Percentiles rank a stretch among this genome's conserved stretches.
Evolutionary conservation across 2,329 filamentous ascomycete species (phyloP).

Genomic region (Colletotrichum limetticola): DNA sequence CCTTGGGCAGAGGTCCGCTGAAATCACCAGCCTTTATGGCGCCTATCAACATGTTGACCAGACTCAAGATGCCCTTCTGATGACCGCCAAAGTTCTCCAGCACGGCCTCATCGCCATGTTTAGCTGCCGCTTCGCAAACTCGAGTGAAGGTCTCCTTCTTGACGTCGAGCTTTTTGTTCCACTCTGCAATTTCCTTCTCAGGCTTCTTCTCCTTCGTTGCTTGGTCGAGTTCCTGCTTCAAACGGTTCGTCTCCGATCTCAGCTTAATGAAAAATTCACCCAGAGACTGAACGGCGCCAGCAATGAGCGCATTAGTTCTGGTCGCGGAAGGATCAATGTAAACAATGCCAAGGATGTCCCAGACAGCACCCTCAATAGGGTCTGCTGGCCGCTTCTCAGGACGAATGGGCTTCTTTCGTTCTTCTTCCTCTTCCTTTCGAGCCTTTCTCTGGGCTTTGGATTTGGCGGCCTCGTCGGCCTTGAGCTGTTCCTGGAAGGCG

Average conservation of each 20-base stretch:
- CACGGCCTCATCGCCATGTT: slow-evolving; percentile 65
- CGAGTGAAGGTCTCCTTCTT: slow-evolving; percentile 61
- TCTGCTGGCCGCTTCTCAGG: slow-evolving; percentile 55
- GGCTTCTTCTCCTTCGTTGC: slow-evolving; percentile 54
- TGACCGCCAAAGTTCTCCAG: slow-evolving; percentile 69
- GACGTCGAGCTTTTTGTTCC: slow-evolving; percentile 54
- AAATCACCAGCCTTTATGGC: slow-evolving; percentile 65
- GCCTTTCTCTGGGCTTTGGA: slow-evolving; percentile 59
- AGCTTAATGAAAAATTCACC: slow-evolving; percentile 61
- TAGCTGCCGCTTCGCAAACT: slow-evolving; percentile 64
- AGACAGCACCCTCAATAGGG: slow-evolving; percentile 58
- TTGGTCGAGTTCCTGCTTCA: slow-evolving; percentile 57
- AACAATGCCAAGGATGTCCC: slow-evolving; percentile 64
- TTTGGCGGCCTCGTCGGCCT: slow-evolving; percentile 56
- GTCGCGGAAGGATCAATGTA: slow-evolving; percentile 55
- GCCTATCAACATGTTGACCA: slow-evolving; percentile 65
- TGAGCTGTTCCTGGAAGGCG: slow-evolving; percentile 56
- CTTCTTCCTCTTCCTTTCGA: slow-evolving; percentile 54
- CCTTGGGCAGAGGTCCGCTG: slow-evolving; percentile 63
- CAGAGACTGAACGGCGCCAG: slow-evolving; percentile 60
- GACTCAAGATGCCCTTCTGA: slow-evolving; percentile 64
- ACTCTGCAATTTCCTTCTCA: slow-evolving; percentile 46
- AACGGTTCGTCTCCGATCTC: slow-evolving; percentile 58
- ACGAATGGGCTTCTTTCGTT: slow-evolving; percentile 54
- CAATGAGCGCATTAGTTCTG: slow-evolving; percentile 52